Conservation (phyloP, 2,329 filamentous ascomycete species). For the Fusarium sp. region DNA sequence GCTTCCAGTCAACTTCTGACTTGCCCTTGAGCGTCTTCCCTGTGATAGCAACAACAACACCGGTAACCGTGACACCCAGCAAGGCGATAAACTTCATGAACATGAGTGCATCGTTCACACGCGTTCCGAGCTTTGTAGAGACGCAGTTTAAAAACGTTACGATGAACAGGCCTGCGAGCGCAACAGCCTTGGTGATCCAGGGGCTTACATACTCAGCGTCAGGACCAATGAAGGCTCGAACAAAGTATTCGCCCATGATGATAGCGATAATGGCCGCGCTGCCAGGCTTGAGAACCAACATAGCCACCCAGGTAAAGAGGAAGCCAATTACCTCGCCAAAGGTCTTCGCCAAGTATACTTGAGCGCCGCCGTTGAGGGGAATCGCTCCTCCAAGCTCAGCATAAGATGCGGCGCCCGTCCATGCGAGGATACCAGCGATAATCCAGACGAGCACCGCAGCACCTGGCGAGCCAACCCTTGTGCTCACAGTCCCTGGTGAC, state of each 20-base stretch:
- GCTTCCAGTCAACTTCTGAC: conserved; percentile 88
- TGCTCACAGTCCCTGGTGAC: conserved; percentile 91
- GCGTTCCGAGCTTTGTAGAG: conserved; percentile 87
- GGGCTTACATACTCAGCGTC: conserved; percentile 82
- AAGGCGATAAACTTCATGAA: conserved; percentile 95
- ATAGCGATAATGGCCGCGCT: conserved; percentile 95
- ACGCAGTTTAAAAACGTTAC: conserved; percentile 91
- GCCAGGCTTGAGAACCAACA: conserved; percentile 93
- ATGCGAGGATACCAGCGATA: conserved; percentile 90
- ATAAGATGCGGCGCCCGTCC: conserved; percentile 95
- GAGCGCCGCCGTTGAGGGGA: conserved; percentile 91
- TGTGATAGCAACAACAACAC: conserved; percentile 88
- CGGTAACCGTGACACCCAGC: conserved; percentile 85
- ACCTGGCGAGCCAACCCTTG: conserved; percentile 89
- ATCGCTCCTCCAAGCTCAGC: conserved; percentile 96
- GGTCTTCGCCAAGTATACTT: conserved; percentile 95
- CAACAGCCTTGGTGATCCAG: conserved; percentile 93
- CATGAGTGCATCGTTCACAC: conserved; percentile 93
- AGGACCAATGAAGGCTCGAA: conserved; percentile 86
- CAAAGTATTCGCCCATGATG: conserved; percentile 98
- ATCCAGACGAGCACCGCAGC: conserved; percentile 92
- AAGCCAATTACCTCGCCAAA: conserved; percentile 95
- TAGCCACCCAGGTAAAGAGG: conserved; percentile 95
- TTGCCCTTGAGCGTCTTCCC: conserved; percentile 82
- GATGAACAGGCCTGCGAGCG: conserved; percentile 76